phyloP scores from a whole-genome alignment of 768 basidiomycete genomes.

The Gloeophyllum trabeum region DNA sequence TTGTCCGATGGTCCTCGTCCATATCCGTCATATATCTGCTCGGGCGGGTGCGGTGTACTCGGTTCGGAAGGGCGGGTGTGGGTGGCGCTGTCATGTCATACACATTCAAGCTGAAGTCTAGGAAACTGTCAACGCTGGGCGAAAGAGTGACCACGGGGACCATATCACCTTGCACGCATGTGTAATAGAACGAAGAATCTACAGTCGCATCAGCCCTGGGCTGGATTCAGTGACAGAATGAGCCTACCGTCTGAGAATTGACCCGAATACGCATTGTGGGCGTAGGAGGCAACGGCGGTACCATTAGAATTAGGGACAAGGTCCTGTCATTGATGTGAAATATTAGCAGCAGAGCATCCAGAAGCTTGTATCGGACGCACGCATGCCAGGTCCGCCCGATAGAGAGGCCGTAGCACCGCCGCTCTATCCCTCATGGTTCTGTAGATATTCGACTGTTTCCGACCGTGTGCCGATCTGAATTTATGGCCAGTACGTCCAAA shows the following conservation, averaged over 20 bases:
- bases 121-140: constrained; percentile 2
- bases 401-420: constrained; percentile 11
- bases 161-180: constrained; percentile 68
- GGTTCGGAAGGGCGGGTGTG: constrained; percentile 14
- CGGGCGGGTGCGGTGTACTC: constrained; percentile 11
- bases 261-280: constrained; percentile 71
- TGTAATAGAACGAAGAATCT: constrained; percentile 92
- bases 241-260: constrained; percentile 65
- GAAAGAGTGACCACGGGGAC: background rate
- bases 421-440: constrained; percentile 31
- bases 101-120: constrained; percentile 84
- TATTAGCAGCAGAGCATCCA: too few relatives aligned
- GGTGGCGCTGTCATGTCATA: constrained; percentile 63
- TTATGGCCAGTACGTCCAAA: constrained; percentile 61
- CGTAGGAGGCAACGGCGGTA: constrained; percentile 65
- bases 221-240: background rate
- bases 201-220: constrained; percentile 1
- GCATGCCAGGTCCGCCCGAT: constrained; percentile 42
- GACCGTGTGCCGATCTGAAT: constrained; percentile 23
- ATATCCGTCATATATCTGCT: constrained; percentile 14
- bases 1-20: constrained; percentile 33
- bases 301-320: constrained; percentile 74
- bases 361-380: constrained; percentile 1
- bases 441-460: constrained; percentile 33
- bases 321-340: too few relatives aligned